Base-by-base conservation (phyloP, 2,329 filamentous ascomycete species). In the Boeremia exigua region DNA sequence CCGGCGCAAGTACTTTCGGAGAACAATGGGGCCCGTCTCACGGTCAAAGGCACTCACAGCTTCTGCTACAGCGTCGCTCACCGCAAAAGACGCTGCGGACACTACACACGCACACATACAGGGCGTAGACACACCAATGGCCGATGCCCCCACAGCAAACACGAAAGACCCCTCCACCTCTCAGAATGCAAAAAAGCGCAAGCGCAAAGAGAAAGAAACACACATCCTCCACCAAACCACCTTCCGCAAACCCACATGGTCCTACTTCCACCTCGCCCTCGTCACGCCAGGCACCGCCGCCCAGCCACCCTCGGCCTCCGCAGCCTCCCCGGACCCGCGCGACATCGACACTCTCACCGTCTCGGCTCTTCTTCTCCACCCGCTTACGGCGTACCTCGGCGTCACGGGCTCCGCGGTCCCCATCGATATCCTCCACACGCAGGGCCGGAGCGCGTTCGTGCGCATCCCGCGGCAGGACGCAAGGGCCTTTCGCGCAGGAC, bases 361-460 rank as follows among this genome's bases (percentile, higher is more conserved):
- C 15, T 85, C 84, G 30, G 79, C 85, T 0, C 87, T 89, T 67
- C 84, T 89, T 62, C 84, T 83, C 2, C 74, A 82, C 1, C 87
- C 89, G 0, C 77, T 94, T 7, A 79, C 79, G 1, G 84, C 89
- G 58, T 92, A 90, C 65, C 83, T 94, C 1, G 91, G 91, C 17
- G 76, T 85, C 15, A 86, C 85, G 0, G 91, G 91, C 10, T 77
- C 81, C 2, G 86, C 85, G 10, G 86, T 93, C 3, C 78, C 87
- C 1, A 70, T 92, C 52, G 91, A 94, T 68, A 85, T 93, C 17
- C 80, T 94, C 30, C 85, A 87, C 15, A 66, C 58, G 0, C 5
- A 6, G 1, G 68, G 65, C 0, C 19, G 63, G 0, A 58, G 63
- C 1, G 64, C 67, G 5, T 70, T 62, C 58, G 43, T 75, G 0